Conservation (phyloP, 2,329 filamentous ascomycete genomes). For the Stachybotrys chartarum region DNA sequence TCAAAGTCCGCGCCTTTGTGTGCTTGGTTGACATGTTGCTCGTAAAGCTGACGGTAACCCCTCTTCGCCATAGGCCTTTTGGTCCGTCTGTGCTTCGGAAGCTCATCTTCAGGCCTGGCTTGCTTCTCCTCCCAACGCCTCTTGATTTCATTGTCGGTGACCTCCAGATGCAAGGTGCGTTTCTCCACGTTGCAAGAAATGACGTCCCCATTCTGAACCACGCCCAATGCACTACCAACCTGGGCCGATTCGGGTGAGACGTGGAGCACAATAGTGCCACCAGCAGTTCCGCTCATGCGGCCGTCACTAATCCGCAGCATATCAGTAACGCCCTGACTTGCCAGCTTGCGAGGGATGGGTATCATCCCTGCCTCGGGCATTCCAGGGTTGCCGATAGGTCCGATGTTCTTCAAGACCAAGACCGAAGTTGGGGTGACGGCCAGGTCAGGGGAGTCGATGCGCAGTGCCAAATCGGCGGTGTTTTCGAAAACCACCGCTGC, state of each 20-base stretch:
- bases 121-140: conserved; percentile 37
- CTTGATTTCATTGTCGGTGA: conserved; percentile 63
- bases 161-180: conserved; percentile 48
- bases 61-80: too few species aligned
- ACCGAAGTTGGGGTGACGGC: conserved; percentile 56
- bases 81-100: conserved; percentile 27
- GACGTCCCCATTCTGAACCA: conserved; percentile 69
- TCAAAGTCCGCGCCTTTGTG: too few species aligned
- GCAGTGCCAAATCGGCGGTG: conserved; percentile 65
- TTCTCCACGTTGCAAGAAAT: conserved; percentile 72
- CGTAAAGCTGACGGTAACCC: too few species aligned
- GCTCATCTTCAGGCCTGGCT: conserved; percentile 14
- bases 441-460: conserved; percentile 50
- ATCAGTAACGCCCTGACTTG: conserved; percentile 66
- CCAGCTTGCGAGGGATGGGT: conserved; percentile 67
- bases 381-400: conserved; percentile 81
- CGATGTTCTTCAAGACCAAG: conserved; percentile 80
- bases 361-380: conserved; percentile 78
- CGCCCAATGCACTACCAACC: conserved; percentile 68
- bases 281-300: conserved; percentile 76
- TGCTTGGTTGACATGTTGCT: too few species aligned
- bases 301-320: conserved; percentile 84
- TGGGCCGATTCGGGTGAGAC: conserved; percentile 76
- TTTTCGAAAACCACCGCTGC: conserved; percentile 60
- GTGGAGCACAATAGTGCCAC: conserved; percentile 86